phyloP scores from a whole-genome alignment of 2,329 filamentous ascomycete genomes.

The Diaporthe citriasiana region DNA sequence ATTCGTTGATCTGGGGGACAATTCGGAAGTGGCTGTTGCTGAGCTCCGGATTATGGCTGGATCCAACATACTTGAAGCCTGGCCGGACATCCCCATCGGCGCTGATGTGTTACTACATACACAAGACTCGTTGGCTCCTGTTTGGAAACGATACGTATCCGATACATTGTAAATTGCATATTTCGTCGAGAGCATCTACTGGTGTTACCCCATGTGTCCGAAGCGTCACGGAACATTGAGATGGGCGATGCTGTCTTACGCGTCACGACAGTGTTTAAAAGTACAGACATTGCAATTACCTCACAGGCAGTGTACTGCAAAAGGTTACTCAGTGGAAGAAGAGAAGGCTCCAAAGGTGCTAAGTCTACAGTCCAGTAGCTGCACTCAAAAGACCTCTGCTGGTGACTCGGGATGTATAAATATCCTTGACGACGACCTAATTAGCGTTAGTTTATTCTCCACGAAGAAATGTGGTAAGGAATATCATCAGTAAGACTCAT shows the following conservation, averaged over 20 bases:
- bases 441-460: background rate
- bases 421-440: background rate
- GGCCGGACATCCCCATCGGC: constrained; percentile 18
- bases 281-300: background rate
- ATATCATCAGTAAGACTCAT: background rate
- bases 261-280: background rate
- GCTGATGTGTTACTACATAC: too few species aligned
- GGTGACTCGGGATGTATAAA: background rate
- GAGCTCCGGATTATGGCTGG: background rate
- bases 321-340: background rate
- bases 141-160: background rate
- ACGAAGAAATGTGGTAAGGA: background rate
- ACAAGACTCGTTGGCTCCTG: background rate
- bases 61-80: background rate
- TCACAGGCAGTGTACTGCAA: background rate
- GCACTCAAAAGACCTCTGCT: background rate
- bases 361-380: background rate
- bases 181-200: too few species aligned
- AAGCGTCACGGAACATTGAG: too few species aligned
- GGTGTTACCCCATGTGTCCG: too few species aligned
- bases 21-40: background rate
- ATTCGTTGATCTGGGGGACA: background rate
- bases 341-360: background rate
- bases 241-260: background rate
- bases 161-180: background rate